Percentiles rank a stretch among this genome's conserved stretches.
Conservation (phyloP, 2,329 filamentous ascomycete species). For the Trichoderma sp. region DNA sequence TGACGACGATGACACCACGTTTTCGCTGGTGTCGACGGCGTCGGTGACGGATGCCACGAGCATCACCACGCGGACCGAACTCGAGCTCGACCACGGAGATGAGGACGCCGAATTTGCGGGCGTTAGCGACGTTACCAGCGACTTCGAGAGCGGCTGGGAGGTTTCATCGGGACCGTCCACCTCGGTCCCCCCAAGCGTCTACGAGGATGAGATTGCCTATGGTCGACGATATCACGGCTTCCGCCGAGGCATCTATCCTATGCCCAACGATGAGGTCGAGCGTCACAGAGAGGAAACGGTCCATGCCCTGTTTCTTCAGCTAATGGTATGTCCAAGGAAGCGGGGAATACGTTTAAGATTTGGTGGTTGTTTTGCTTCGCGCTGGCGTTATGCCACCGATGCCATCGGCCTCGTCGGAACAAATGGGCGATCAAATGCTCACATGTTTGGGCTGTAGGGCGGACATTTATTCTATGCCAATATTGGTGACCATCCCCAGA, state of each 20-base stretch:
- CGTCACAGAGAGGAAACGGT: slow-evolving; percentile 46
- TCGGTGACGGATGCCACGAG: slow-evolving; percentile 23
- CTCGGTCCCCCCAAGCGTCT: slow-evolving; percentile 35
- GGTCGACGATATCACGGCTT: slow-evolving; percentile 45
- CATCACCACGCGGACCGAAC: slow-evolving; percentile 26
- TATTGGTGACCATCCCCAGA: slow-evolving; percentile 40
- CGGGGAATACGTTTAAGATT: neutral
- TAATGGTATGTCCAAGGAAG: slow-evolving; percentile 33
- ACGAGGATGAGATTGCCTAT: slow-evolving; percentile 35
- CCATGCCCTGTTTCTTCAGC: slow-evolving; percentile 46
- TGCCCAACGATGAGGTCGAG: slow-evolving; percentile 48
- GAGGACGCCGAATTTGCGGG: slow-evolving; percentile 31
- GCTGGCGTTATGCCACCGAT: neutral
- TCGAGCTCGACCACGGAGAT: slow-evolving; percentile 25
- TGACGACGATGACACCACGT: slow-evolving; percentile 30
- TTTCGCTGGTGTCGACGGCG: slow-evolving; percentile 32
- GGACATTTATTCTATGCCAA: slow-evolving; percentile 42
- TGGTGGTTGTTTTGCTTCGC: neutral
- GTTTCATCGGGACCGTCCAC: slow-evolving; percentile 32
- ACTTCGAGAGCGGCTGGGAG: slow-evolving; percentile 25
- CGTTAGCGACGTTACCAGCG: slow-evolving; percentile 24
- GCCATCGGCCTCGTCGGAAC: neutral
- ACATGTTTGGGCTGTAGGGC: slow-evolving; percentile 27
- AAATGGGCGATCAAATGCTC: neutral
- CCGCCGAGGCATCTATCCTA: slow-evolving; percentile 43